Evolutionary conservation across 169 alveolate species (phyloP).

Genomic region (Plasmodium gaboni): DNA sequence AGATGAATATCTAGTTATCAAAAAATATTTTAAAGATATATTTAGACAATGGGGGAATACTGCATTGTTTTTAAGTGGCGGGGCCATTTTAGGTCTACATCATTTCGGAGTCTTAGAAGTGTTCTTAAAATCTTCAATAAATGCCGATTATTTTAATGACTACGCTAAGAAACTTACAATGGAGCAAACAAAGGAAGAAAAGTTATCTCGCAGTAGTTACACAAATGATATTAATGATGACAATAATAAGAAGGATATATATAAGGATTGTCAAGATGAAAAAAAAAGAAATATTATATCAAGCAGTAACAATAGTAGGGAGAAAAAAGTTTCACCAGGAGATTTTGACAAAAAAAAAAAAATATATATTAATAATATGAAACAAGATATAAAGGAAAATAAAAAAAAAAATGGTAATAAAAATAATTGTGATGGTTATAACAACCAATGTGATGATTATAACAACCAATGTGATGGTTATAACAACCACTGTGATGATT

Average conservation of each 20-base stretch:
- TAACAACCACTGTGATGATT: too few species aligned
- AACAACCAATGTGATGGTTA: too few species aligned
- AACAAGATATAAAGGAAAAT: too few species aligned
- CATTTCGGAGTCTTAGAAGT: constrained; percentile 82
- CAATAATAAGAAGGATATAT: neutral
- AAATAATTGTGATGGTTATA: too few species aligned
- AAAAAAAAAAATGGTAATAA: too few species aligned
- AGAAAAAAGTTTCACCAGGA: too few species aligned
- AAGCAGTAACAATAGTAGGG: too few species aligned
- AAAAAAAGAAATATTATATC: too few species aligned
- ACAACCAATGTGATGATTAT: too few species aligned
- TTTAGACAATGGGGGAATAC: constrained; percentile 80
- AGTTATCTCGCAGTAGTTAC: neutral
- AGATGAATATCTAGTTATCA: constrained; percentile 57
- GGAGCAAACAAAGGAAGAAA: too few species aligned
- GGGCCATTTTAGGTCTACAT: constrained; percentile 81
- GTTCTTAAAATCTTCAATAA: constrained; percentile 59
- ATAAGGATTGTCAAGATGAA: neutral
- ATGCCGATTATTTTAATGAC: constrained; percentile 34
- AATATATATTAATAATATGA: too few species aligned
- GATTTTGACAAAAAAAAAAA: too few species aligned
- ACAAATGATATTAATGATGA: neutral
- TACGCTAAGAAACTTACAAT: neutral
- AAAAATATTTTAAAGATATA: constrained; percentile 51
- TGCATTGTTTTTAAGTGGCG: constrained; percentile 83